These are phyloP conservation scores for Alternaria atra DNA, from an alignment of 2,329 filamentous ascomycete genomes.

Conservation along the genomic window DNA sequence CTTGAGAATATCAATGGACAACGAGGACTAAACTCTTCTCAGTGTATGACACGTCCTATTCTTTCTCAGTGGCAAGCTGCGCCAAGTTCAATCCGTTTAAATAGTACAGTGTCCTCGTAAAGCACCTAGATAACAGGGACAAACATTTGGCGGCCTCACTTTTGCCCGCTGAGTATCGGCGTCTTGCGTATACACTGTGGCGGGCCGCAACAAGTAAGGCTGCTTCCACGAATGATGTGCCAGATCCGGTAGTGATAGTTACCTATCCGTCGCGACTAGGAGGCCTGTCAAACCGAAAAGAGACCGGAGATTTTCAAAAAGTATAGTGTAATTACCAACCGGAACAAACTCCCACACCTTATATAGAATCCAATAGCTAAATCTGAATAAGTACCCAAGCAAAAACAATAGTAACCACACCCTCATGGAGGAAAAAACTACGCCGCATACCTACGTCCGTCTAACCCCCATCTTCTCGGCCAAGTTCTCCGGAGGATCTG, in stretches of 20 bases:
- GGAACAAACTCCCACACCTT: constrained; percentile 11
- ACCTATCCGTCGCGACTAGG: background rate
- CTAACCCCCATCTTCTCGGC: background rate
- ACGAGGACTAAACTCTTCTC: background rate
- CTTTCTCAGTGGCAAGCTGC: background rate
- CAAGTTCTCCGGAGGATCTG: background rate
- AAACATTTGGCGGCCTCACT: background rate
- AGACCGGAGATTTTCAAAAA: background rate
- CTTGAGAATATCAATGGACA: background rate
- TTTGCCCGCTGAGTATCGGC: constrained; percentile 14
- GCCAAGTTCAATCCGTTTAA: background rate
- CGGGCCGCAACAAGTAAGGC: constrained; percentile 4
- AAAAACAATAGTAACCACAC: background rate
- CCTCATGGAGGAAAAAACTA: background rate
- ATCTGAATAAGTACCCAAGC: background rate
- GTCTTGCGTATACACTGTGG: constrained; percentile 10
- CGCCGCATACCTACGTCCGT: background rate
- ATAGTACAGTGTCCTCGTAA: background rate
- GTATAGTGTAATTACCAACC: constrained; percentile 3
- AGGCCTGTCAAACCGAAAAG: constrained; percentile 5
- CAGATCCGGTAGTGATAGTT: constrained; percentile 1
- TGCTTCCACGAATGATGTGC: background rate
- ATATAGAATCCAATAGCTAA: background rate
- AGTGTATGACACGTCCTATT: background rate
- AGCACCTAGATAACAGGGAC: background rate